phyloP scores from a whole-genome alignment of 441 rosid genomes.

The Mallotus japonicus region DNA sequence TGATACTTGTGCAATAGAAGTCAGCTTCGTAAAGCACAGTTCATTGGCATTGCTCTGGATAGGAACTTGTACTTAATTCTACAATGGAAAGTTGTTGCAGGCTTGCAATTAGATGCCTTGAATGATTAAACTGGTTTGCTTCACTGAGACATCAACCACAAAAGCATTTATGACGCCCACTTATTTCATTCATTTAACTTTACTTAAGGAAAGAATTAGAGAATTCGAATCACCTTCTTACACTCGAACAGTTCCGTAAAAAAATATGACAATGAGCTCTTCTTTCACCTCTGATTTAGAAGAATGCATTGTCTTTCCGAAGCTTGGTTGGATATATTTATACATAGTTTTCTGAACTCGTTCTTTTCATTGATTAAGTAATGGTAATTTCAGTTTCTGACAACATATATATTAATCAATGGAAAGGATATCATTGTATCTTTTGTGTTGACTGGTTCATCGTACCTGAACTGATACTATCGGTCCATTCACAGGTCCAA shows the following conservation, averaged over 20 bases:
- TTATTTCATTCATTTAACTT: neutral
- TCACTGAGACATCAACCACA: neutral
- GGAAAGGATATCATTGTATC: neutral
- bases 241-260: neutral
- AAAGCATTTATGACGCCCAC: neutral
- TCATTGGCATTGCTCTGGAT: neutral
- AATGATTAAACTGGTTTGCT: neutral
- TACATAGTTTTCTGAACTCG: neutral
- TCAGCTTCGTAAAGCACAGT: neutral
- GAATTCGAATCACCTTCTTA: no score
- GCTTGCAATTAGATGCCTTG: conserved; percentile 5
- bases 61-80: neutral
- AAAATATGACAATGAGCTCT: neutral
- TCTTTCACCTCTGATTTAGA: no score
- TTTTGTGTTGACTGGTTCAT: conserved; percentile 11
- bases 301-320: neutral
- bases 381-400: no score
- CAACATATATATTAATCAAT: no score
- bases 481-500: conserved; percentile 55
- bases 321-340: neutral
- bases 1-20: no score
- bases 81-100: neutral
- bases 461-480: conserved; percentile 14
- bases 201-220: neutral
- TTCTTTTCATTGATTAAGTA: no score